Evolutionary conservation across 1,139 yeast genomes (phyloP), one percentile per base, ranked within the genome.

Genomic region (Saccharomycopsis phalli): DNA sequence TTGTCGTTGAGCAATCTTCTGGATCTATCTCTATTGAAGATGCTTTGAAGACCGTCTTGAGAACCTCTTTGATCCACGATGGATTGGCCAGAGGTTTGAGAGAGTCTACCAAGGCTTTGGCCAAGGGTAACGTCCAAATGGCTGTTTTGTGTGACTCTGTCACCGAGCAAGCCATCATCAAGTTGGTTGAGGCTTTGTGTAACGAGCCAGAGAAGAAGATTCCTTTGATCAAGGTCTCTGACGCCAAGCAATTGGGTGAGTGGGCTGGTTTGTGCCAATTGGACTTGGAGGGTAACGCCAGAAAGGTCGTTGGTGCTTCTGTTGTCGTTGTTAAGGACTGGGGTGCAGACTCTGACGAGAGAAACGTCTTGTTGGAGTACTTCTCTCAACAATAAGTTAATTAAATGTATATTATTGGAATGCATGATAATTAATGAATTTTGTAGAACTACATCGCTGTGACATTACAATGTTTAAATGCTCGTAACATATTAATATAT

Each of bases 21-120:
- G 84, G 86, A 52, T 80, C 91, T 63, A 81, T 91, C 74, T 77
- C 97, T 68, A 81, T 91, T 60, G 98, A 93, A 76, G 98, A 93
- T 68, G 95, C 97, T 66, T 78, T 91, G 69, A 86, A 88, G 76
- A 94, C 87, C 66, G 98, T 91, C 65, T 81, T 91, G 66, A 88
- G 95, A 82, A 87, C 93, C 68, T 81, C 99, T 58, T 81, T 93
- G 68, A 86, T 88, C 65, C 94, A 87, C 79, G 96, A 91, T 69
- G 98, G 98, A 74, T 86, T 91, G 72, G 98, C 97, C 69, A 91
- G 99, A 78, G 99, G 99, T 78, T 82, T 91, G 69, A 91, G 97
- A 80, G 98, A 91, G 78, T 94, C 97, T 58, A 84, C 96, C 65
- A 91, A 91, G 84, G 97, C 97, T 69, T 81, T 91, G 61, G 78